Evolutionary conservation across 106 monocot species (phyloP).

Genomic region (Narthecium ossifragum): DNA sequence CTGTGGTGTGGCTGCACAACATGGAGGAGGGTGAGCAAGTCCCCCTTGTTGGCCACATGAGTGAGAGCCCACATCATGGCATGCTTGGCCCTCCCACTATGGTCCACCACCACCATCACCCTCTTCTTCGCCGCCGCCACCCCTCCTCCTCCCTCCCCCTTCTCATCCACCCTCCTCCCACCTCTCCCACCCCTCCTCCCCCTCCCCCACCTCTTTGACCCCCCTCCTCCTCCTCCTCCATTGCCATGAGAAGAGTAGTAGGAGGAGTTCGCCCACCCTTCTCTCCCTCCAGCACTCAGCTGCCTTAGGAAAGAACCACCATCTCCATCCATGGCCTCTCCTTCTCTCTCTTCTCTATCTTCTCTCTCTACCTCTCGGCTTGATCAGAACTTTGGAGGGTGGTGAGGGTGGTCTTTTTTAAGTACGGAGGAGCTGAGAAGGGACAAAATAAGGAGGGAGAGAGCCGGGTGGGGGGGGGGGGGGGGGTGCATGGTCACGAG

Average conservation of each 20-base stretch:
- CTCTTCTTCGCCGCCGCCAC: slow-evolving; percentile 52
- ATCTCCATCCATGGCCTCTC: background rate
- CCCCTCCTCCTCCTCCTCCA: background rate
- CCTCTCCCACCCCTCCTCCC: background rate
- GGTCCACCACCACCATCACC: slow-evolving; percentile 80
- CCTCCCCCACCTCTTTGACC: slow-evolving; percentile 15
- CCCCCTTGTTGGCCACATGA: slow-evolving; percentile 70
- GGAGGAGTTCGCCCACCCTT: background rate
- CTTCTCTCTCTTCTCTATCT: background rate
- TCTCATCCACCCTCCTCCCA: background rate
- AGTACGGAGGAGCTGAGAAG: background rate
- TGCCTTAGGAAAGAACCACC: slow-evolving; percentile 16
- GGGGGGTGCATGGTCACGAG: background rate
- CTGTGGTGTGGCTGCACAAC: slow-evolving; percentile 27
- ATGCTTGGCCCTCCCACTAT: slow-evolving; percentile 55
- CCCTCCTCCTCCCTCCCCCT: background rate
- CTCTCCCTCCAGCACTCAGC: slow-evolving; percentile 5
- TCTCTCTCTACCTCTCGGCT: background rate
- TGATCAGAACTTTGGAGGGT: too few relatives aligned
- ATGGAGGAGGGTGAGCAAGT: slow-evolving; percentile 72
- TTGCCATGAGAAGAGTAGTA: background rate
- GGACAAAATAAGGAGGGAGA: background rate
- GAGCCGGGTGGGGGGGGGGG: background rate
- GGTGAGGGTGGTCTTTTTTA: background rate
- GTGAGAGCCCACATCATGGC: slow-evolving; percentile 92